Evolutionary conservation across 306 rosid species (phyloP), one percentile per base, ranked within the genome.

Genomic region (Citrullus amarus): DNA sequence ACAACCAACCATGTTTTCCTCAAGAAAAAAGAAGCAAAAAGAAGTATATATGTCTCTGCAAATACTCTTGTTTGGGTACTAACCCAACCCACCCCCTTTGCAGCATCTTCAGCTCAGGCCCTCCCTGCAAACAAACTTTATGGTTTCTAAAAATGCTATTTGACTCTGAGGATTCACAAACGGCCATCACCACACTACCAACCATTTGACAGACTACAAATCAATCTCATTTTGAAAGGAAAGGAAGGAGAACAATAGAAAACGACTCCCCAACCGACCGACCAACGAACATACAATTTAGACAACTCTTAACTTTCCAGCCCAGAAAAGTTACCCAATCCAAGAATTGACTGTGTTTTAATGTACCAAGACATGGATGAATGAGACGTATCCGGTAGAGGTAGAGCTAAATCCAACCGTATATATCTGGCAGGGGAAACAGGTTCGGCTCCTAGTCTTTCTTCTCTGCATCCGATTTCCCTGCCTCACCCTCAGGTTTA

Each of bases 391-490:
- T 53, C 57, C 20, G 15, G 13, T 66, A 66, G 22, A 8, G 73
- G 73, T 7, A 38, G 72, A 38, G 30, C 57, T 53, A 48, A 12
- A 48, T 12, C 54, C 22, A 15, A 67, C 51, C 7, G 16, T 11
- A 7, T 17, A 32, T 34, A n/a, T 43, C n/a, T 43, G 32, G 89
- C 78, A 46, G 91, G 83, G 38, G 91, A 86, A 34, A 85, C 78
- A 55, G 88, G 85, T 80, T 85, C 93, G 87, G 85, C 81, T 85
- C 94, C 71, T 20, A 90, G 78, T 46, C 53, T 0, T 87, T 86
- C 83, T 89, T 84, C 63, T 86, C 91, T 28, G 81, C 78, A 32
- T 82, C 91, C 25, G 79, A 76, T 85, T 74, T 84, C 74, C 18
- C 86, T 14, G 86, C 7, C 39, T 82, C 88, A 6, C 73, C 80